Conservation (phyloP, 2,329 filamentous ascomycete genomes). For the Arthrobotrys pseudoclavata region DNA sequence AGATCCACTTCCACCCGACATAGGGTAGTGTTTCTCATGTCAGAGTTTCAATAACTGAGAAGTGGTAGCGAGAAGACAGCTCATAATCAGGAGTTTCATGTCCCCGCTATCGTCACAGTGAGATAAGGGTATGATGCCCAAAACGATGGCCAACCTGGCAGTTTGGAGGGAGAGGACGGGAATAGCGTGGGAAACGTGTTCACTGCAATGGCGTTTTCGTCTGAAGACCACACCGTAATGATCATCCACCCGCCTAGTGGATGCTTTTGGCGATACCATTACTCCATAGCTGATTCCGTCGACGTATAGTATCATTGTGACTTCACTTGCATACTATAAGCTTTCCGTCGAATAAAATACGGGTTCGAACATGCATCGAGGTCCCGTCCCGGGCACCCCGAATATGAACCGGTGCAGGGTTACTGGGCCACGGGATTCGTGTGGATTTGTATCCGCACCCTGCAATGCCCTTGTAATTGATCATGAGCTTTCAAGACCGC, state of each 20-base stretch:
- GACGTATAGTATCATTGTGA: constrained; percentile 55
- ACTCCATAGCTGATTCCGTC: constrained; percentile 22
- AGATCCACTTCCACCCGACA: constrained; percentile 36
- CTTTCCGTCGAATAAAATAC: constrained; percentile 20
- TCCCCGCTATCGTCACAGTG: constrained; percentile 55
- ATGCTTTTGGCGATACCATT: constrained; percentile 6
- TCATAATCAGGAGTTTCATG: constrained; percentile 22
- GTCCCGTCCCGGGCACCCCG: constrained; percentile 42
- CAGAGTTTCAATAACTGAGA: constrained; percentile 30
- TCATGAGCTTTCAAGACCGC: not conserved
- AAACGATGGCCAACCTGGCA: constrained; percentile 38
- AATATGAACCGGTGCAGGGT: constrained; percentile 26
- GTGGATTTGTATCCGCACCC: not conserved
- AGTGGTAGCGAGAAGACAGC: constrained; percentile 23
- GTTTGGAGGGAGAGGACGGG: not conserved
- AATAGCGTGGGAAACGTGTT: constrained; percentile 29
- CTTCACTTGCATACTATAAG: constrained; percentile 50
- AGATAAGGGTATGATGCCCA: constrained; percentile 39
- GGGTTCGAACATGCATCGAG: not conserved
- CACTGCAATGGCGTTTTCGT: constrained; percentile 12
- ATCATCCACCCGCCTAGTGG: constrained; percentile 8
- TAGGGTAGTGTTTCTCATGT: constrained; percentile 54
- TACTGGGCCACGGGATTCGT: constrained; percentile 19
- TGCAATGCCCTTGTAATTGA: constrained; percentile 16
- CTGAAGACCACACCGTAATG: constrained; percentile 22